Evolutionary conservation across 2,329 filamentous ascomycete species (phyloP).

Genomic region (Grosmannia serpens): DNA sequence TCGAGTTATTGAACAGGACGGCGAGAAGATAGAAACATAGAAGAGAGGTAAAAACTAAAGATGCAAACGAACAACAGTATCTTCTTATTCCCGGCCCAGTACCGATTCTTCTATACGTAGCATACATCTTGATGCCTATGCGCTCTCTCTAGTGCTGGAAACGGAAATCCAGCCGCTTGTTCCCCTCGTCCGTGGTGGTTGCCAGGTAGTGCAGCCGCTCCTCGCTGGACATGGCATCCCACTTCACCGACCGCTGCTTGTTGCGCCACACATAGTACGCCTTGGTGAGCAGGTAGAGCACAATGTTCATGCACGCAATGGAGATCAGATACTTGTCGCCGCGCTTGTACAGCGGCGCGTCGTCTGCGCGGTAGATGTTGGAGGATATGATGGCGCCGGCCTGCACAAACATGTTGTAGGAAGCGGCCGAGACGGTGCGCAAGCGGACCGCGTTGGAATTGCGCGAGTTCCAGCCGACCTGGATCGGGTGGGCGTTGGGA

Average conservation of each 20-base stretch:
- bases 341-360: constrained; percentile 35
- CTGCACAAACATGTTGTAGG: constrained; percentile 49
- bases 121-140: too few relatives aligned
- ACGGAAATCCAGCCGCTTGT: constrained; percentile 22
- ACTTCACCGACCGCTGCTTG: constrained; percentile 15
- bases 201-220: constrained; percentile 19
- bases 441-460: constrained; percentile 52
- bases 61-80: too few relatives aligned
- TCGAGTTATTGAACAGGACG: too few relatives aligned
- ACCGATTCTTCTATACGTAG: too few relatives aligned
- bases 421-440: constrained; percentile 48
- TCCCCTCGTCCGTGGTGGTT: constrained; percentile 21
- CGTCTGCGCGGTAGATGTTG: constrained; percentile 28
- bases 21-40: too few relatives aligned
- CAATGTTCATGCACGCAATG: constrained; percentile 24
- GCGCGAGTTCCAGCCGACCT: constrained; percentile 36
- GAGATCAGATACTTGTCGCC: constrained; percentile 45
- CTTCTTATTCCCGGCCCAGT: too few relatives aligned
- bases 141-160: constrained; percentile 17
- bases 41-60: too few relatives aligned
- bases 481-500: constrained; percentile 33
- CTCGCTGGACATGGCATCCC: constrained; percentile 20
- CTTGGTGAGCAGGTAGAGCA: constrained; percentile 19
- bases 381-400: constrained; percentile 27
- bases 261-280: constrained; percentile 24